Percentiles rank a stretch among this genome's conserved stretches.
These are phyloP conservation scores for Sporothrix inflata DNA, from an alignment of 2,329 filamentous ascomycete genomes.

Conservation along the genomic window DNA sequence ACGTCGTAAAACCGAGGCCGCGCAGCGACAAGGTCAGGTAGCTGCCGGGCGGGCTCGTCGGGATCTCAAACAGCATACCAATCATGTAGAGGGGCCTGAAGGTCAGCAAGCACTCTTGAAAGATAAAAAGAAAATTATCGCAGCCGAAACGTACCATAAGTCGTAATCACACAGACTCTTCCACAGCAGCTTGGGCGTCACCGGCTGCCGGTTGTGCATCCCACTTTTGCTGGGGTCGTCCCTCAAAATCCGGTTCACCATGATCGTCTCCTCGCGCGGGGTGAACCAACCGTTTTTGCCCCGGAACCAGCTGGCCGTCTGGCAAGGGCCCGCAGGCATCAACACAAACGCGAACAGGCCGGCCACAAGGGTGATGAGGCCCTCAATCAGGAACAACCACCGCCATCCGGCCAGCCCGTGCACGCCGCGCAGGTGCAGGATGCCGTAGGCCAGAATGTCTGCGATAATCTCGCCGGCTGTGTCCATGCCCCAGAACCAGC, in stretches of 20 bases:
- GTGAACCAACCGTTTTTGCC: slow-evolving; percentile 63
- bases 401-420: slow-evolving; percentile 45
- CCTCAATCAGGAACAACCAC: slow-evolving; percentile 62
- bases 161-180: slow-evolving; percentile 49
- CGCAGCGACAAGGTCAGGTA: slow-evolving; percentile 30
- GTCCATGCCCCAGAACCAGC: slow-evolving; percentile 49
- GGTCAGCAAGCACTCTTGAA: background rate
- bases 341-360: slow-evolving; percentile 58
- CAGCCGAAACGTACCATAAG: slow-evolving; percentile 35
- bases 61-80: slow-evolving; percentile 28
- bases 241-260: slow-evolving; percentile 61
- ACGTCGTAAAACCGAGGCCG: slow-evolving; percentile 29
- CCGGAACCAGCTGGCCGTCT: slow-evolving; percentile 59
- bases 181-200: slow-evolving; percentile 55
- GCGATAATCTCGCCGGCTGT: slow-evolving; percentile 45
- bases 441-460: slow-evolving; percentile 45
- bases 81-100: slow-evolving; percentile 25
- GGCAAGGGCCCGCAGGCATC: slow-evolving; percentile 56
- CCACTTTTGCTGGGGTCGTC: slow-evolving; percentile 64
- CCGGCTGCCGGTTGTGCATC: slow-evolving; percentile 63
- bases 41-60: slow-evolving; percentile 14
- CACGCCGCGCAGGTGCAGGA: slow-evolving; percentile 47
- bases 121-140: too few species aligned
- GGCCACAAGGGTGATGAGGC: slow-evolving; percentile 49
- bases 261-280: slow-evolving; percentile 62